A percentile compares a stretch with the other conserved stretches of the same genome.
Conservation (phyloP, 805 yeast species). For the Yarrowia keelungensis region DNA sequence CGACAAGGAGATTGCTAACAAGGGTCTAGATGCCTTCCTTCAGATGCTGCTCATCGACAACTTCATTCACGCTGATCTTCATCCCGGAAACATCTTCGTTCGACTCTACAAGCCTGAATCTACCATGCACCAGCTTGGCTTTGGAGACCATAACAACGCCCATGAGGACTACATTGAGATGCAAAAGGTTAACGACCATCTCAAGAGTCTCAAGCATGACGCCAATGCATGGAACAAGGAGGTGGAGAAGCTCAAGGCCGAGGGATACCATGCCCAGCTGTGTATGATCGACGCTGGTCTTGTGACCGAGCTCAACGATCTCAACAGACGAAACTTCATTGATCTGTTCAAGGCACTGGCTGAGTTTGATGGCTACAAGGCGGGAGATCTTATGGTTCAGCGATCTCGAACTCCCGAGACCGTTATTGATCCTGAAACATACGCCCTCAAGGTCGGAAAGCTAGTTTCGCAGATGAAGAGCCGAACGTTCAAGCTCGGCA, state of each 20-base stretch:
- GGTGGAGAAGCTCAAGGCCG: constrained; percentile 57
- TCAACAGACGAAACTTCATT: constrained; percentile 82
- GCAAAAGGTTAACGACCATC: constrained; percentile 43
- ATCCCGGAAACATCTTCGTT: constrained; percentile 93
- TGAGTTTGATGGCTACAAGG: constrained; percentile 89
- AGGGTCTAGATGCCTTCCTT: constrained; percentile 87
- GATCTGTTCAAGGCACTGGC: constrained; percentile 88
- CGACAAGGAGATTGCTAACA: constrained; percentile 68
- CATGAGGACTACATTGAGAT: constrained; percentile 42
- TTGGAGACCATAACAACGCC: constrained; percentile 47
- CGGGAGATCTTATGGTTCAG: constrained; percentile 96
- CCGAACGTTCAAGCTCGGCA: constrained; percentile 90
- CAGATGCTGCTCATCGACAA: constrained; percentile 93
- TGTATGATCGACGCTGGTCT: constrained; percentile 94
- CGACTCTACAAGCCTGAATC: constrained; percentile 62
- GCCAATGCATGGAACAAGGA: constrained; percentile 56
- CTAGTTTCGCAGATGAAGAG: constrained; percentile 81
- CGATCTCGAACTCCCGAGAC: constrained; percentile 94
- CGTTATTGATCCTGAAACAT: constrained; percentile 80
- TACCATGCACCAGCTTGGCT: constrained; percentile 47
- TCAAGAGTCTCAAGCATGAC: constrained; percentile 45
- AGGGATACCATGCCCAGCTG: constrained; percentile 80
- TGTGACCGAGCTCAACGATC: constrained; percentile 83
- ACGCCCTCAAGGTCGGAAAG: constrained; percentile 85
- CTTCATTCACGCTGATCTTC: constrained; percentile 95